A percentile compares a stretch with the other conserved stretches of the same genome.
phyloP scores from a whole-genome alignment of 306 rosid genomes.

The Acmispon strigosus region DNA sequence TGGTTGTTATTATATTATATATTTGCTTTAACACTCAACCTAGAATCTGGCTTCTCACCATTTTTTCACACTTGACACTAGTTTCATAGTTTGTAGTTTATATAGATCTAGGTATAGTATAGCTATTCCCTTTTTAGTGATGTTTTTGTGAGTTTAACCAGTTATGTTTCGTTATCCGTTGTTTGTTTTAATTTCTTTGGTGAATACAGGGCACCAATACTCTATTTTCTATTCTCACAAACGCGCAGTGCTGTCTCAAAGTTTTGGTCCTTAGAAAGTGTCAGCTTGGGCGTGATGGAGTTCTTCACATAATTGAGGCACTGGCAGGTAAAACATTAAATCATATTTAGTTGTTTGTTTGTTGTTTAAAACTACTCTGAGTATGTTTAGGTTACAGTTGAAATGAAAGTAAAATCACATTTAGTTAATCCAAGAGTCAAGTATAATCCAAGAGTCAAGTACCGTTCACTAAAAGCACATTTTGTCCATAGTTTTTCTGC shows the following conservation, averaged over 20 bases:
- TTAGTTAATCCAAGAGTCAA: too few species aligned
- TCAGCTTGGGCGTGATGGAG: conserved; percentile 66
- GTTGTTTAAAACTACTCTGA: background rate
- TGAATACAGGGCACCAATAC: conserved; percentile 55
- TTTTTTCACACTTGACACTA: background rate
- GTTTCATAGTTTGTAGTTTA: conserved; percentile 10
- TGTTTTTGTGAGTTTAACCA: conserved; percentile 1
- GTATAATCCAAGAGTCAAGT: too few species aligned
- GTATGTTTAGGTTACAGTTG: too few species aligned
- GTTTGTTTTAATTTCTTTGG: conserved; percentile 11
- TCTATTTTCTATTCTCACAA: conserved; percentile 54
- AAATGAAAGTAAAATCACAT: too few species aligned
- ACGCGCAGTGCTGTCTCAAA: conserved; percentile 64
- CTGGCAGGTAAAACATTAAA: conserved; percentile 48
- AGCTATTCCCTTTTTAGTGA: background rate
- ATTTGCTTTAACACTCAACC: background rate
- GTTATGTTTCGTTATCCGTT: background rate
- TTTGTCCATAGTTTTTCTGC: too few species aligned
- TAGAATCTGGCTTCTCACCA: background rate
- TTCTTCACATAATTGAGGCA: conserved; percentile 62
- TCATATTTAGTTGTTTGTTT: conserved; percentile 1
- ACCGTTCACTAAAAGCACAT: too few species aligned
- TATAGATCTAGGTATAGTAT: background rate
- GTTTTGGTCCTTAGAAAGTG: conserved; percentile 72
- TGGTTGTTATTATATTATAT: background rate